Evolutionary conservation across 129 eudicot genomes (phyloP), one percentile per base, ranked within the genome.

Genomic region (Logfia minima): DNA sequence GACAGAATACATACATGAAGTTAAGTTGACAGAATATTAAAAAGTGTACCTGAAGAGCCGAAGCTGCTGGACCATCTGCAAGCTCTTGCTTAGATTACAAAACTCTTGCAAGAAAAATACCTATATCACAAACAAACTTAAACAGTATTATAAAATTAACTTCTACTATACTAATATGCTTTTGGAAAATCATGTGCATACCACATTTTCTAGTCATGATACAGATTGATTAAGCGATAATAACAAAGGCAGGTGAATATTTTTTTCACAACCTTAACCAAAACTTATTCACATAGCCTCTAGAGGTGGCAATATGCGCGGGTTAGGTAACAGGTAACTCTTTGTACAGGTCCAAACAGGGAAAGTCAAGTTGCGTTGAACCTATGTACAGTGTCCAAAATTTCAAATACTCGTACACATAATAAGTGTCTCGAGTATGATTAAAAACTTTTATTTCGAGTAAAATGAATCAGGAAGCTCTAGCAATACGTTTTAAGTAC

Each of bases 81-180:
- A 85, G 83, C 98, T 93, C 91, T 93, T 93, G 85, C 90, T 87
- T 77, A 89, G 71, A 62, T 79, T 85, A 80, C 97, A 93, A 23
- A 90, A 93, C 81, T 93, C 98, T 37, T 89, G 96, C 93, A 93
- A 86, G 84, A 93, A 91, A 65, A 69, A 79, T 69, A 93, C 96
- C 98, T 93, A 75, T 23, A 65, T 63, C 56, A 76, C 66, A 58
- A 48, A 58, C 63, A 58, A 58, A 58, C 63, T 19, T 58, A 58
- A 58, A 6, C 2, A 19, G 26, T 58, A 58, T 48, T 48, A 14
- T 13, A 48, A 14, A 58, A 58, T 3, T 52, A 14, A 16, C 59
- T 52, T n/a, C 11, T 58, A 58, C 9, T 5, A 18, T 6, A 58
- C 22, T 58, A 58, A 18, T 58, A 19, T 19, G 26, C 3, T n/a